These are phyloP conservation scores for Heritiera fomes DNA, from an alignment of 345 rosid species.

Conservation along the genomic window DNA sequence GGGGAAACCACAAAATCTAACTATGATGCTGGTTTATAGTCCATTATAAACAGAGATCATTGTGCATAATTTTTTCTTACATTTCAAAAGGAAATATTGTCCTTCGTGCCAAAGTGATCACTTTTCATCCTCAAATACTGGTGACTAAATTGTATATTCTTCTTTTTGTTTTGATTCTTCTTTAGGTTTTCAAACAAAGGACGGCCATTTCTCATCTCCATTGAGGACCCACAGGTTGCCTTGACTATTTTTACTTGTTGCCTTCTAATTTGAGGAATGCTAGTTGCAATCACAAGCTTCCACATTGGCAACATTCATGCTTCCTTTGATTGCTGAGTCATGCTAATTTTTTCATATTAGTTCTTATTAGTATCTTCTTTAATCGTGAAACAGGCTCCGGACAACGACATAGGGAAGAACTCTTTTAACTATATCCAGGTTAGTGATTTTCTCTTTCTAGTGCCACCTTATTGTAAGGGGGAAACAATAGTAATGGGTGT, in stretches of 20 bases:
- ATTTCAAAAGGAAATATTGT: neutral
- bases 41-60: too few species aligned
- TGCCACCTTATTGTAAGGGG: neutral
- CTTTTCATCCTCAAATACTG: constrained; percentile 1
- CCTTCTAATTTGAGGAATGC: neutral
- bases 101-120: neutral
- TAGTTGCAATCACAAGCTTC: constrained; percentile 21
- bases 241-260: constrained; percentile 9
- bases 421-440: constrained; percentile 98
- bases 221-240: constrained; percentile 92
- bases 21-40: too few species aligned
- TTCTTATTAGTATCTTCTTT: neutral
- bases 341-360: neutral
- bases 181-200: constrained; percentile 59
- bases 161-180: constrained; percentile 11
- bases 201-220: constrained; percentile 77
- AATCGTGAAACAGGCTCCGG: constrained; percentile 60
- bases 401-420: constrained; percentile 87
- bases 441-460: constrained; percentile 18
- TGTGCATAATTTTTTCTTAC: too few species aligned
- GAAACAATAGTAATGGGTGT: neutral
- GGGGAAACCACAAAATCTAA: too few species aligned
- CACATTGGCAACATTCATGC: neutral
- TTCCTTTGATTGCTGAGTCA: neutral
- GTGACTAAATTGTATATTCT: constrained; percentile 8